Conservation (phyloP, 2,329 filamentous ascomycete genomes). For the Fusarium sp. region DNA sequence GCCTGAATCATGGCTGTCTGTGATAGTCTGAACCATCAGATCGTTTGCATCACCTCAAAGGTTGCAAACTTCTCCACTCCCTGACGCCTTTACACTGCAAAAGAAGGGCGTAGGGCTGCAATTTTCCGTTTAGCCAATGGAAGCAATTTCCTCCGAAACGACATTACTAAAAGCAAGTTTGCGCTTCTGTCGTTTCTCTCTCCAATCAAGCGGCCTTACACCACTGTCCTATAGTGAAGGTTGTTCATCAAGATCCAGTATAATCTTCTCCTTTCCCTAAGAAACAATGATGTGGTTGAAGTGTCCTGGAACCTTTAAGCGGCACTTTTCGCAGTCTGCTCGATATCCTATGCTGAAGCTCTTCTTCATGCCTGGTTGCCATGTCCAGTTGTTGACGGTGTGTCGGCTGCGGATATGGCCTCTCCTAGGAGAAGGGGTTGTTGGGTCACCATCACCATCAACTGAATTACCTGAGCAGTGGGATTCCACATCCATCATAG, state of each 20-base stretch:
- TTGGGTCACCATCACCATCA: conserved; percentile 52
- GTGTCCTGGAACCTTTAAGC: conserved; percentile 78
- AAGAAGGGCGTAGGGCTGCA: neutral
- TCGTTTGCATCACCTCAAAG: neutral
- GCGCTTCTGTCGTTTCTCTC: conserved; percentile 23
- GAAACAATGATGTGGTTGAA: conserved; percentile 83
- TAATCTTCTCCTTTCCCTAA: conserved; percentile 54
- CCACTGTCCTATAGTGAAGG: conserved; percentile 43
- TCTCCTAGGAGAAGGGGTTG: conserved; percentile 62
- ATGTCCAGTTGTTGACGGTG: conserved; percentile 70
- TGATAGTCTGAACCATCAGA: neutral
- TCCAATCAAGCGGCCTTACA: conserved; percentile 44
- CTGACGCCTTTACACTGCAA: neutral
- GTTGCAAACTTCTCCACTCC: neutral
- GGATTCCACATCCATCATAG: conserved; percentile 53
- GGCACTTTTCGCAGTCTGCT: conserved; percentile 82
- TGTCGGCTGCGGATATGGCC: conserved; percentile 70
- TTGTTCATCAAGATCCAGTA: conserved; percentile 43
- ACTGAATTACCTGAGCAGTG: conserved; percentile 39
- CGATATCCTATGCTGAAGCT: conserved; percentile 83
- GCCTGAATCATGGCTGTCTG: neutral
- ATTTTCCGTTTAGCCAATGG: neutral
- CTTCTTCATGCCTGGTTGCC: conserved; percentile 73
- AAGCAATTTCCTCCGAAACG: too few relatives aligned
- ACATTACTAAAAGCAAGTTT: neutral